Base-by-base conservation (phyloP, 345 rosid genomes). In the Chamaenerion angustifolium region DNA sequence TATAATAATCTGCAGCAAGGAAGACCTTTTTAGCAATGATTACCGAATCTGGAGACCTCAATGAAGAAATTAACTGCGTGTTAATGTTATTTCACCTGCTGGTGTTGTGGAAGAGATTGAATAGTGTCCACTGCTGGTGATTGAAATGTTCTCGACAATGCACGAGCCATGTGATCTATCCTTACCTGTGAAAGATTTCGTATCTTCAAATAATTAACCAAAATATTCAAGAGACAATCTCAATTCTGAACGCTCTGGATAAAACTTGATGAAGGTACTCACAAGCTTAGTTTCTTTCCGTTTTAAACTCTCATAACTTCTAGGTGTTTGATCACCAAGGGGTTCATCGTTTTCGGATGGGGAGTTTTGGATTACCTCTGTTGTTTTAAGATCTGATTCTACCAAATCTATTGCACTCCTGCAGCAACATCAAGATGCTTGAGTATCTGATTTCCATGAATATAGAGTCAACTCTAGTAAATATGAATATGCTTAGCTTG, bases 101-200 rank as follows among this genome's bases (percentile, higher is more conserved):
- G 98, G 71, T 90, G 98, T 63, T 84, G 96, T 50, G 98, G 96
- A 67, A 92, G 93, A 49, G 86, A 78, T 59, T 78, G 85, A 45
- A 92, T 84, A 56, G 81, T 92, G 67, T 87, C 89, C 13, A 87
- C 85, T 59, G 68, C 52, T 6, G 85, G 96, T 45, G 93, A 83
- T 68, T 68, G 75, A 59, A 72, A 90, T 35, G 95, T 82, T 66
- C 83, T 87, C 46, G 98, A 75, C 65, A 92, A 70, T 52, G 93
- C 89, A 72, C 65, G 58, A 60, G 83, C 69, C 95, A 92, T 83
- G 54, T 92, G 96, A 64, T 78, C 76, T 51, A 92, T 69, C 68
- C 79, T 76, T 18, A 86, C 92, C 94, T 90, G 73, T 44, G 71
- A 17, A 31, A 31, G 37, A 31, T 31, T 31, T 31, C 6, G 37